phyloP scores from a whole-genome alignment of 768 basidiomycete species.

The Termitomyces bulborhizus region DNA sequence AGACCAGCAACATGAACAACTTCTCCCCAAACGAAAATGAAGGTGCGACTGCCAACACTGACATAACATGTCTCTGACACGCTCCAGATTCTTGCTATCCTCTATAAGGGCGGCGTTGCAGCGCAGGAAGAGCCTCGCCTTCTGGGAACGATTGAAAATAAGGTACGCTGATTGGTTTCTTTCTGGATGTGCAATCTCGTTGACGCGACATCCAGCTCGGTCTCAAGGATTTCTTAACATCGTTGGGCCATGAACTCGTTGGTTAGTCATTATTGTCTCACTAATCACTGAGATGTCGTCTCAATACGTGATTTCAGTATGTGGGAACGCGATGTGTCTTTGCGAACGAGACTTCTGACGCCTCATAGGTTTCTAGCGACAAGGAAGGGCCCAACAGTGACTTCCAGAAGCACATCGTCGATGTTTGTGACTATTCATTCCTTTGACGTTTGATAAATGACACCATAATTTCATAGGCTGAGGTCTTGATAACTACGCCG shows the following conservation, averaged over 20 bases:
- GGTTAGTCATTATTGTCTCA: conserved; percentile 31
- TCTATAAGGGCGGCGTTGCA: conserved; percentile 63
- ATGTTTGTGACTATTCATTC: conserved; percentile 39
- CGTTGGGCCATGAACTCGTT: conserved; percentile 69
- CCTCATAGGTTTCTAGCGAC: conserved; percentile 59
- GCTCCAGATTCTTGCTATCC: conserved; percentile 61
- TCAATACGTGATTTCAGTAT: conserved; percentile 3
- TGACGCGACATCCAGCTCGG: conserved; percentile 48
- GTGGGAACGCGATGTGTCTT: not conserved
- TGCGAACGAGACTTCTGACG: not conserved
- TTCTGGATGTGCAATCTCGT: not conserved
- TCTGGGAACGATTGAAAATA: conserved; percentile 76
- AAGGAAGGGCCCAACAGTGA: conserved; percentile 80
- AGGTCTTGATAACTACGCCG: conserved; percentile 77
- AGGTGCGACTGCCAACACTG: conserved; percentile 22
- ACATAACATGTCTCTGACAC: not conserved
- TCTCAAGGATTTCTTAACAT: conserved; percentile 59
- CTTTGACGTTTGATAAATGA: not conserved
- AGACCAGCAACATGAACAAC: not conserved
- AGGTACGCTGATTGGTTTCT: conserved; percentile 31
- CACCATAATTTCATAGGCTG: conserved; percentile 41
- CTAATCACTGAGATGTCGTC: not conserved
- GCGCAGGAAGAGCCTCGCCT: conserved; percentile 68
- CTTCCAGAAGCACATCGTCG: conserved; percentile 78
- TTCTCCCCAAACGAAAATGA: conserved; percentile 26